Base-by-base conservation (phyloP, 768 basidiomycete genomes). In the Russula olivacea region DNA sequence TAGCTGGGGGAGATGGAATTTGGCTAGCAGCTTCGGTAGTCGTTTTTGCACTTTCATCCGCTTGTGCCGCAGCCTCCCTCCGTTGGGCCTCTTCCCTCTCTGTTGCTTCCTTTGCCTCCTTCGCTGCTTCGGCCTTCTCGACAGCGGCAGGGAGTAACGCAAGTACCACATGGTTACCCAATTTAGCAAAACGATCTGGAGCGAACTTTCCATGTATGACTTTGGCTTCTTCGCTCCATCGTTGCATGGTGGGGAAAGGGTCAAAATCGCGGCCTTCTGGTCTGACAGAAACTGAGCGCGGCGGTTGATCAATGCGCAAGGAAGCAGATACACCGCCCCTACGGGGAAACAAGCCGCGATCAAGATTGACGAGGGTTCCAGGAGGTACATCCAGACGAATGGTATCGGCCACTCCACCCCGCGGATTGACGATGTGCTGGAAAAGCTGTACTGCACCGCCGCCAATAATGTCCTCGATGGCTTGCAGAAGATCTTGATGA, bases 201-300 rank as follows among this genome's bases (percentile, higher is more conserved):
- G 86, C 82, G 62, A 88, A 88, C 66, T 85, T 85, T 17, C 89
- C 87, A 61, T 93, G 86, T 25, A 91, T 75, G 36, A 91, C 85
- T 70, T 89, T 91, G 64, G 83, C 85, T 73, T 96, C 94, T 71
- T 96, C 93, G 1, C 82, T 77, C 95, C 95, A 98, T 61, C 95
- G 83, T 69, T 92, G 89, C 34, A 87, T 71, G 1, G 94, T 96
- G 11, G 89, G 78, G 59, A 91, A 75, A 1, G 93, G 92, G 36
- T 89, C 86, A 54, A 93, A 86, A 50, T 85, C 85, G 41, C 84
- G 84, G 45, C 75, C 80, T 64, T 85, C 83, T 7, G 74, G 43
- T 8, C 74, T 69, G 8, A 52, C 74, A 63, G 68, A 81, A 69
- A 59, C 79, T 66, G 40, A 56, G 49, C 79, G 77, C 12, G 79